Conservation (phyloP, 495 filamentous ascomycete species). For the Hyaloscypha bicolor region DNA sequence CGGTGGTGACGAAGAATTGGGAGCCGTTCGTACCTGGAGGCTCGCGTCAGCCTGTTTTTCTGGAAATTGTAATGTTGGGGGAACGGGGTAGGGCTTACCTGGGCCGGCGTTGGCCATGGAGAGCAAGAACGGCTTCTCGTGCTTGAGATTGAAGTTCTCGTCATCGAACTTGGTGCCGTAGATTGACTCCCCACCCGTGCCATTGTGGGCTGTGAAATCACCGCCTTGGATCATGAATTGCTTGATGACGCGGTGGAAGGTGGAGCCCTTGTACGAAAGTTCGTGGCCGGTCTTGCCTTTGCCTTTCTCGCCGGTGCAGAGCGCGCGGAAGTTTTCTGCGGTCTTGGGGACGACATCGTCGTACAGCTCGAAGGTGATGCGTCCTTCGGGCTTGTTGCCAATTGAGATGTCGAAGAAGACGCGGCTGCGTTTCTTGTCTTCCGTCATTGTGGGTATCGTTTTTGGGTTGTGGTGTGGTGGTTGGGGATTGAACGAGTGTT, state of each 20-base stretch:
- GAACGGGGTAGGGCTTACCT: conserved; percentile 52
- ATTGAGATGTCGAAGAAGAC: conserved; percentile 92
- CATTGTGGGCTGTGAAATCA: conserved; percentile 94
- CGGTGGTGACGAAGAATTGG: conserved; percentile 98
- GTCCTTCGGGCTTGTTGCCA: conserved; percentile 67
- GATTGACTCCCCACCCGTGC: conserved; percentile 96
- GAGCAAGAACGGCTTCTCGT: conserved; percentile 91
- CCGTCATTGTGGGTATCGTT: conserved; percentile 24
- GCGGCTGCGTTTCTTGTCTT: conserved; percentile 54
- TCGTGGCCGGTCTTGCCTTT: conserved; percentile 80
- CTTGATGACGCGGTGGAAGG: conserved; percentile 97
- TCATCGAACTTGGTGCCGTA: conserved; percentile 98
- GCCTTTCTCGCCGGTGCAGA: conserved; percentile 93
- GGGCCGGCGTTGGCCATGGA: conserved; percentile 98
- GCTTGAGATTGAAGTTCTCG: conserved; percentile 93
- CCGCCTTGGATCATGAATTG: conserved; percentile 99
- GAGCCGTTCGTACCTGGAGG: conserved; percentile 81
- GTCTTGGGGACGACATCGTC: conserved; percentile 94
- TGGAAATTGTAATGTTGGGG: neutral
- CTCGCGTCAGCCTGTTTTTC: neutral
- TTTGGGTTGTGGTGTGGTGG: neutral
- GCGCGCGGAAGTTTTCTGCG: conserved; percentile 90
- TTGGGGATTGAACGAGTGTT: neutral
- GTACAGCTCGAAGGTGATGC: conserved; percentile 84
- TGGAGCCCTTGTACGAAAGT: conserved; percentile 86